phyloP scores from a whole-genome alignment of 345 rosid species.

The Ceriops zippeliana region DNA sequence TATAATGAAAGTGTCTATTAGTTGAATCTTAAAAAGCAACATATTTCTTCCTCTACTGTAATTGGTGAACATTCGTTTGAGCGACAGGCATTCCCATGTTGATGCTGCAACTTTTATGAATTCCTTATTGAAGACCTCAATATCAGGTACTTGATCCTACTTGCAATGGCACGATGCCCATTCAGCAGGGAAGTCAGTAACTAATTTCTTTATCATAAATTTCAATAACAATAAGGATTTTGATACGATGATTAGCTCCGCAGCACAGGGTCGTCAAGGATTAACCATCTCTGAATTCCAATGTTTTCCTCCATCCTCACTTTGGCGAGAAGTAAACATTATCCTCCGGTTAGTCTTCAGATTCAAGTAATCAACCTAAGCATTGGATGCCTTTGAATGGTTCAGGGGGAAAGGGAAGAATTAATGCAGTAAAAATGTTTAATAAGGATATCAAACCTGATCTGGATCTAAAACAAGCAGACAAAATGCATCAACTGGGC shows the following conservation, averaged over 20 bases:
- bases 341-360: slow-evolving; percentile 75
- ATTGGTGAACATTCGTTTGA: too few relatives aligned
- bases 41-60: too few relatives aligned
- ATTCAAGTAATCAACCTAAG: slow-evolving; percentile 85
- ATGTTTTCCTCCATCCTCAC: slow-evolving; percentile 40
- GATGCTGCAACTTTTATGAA: too few relatives aligned
- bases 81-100: too few relatives aligned
- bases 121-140: neutral
- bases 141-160: neutral
- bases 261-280: slow-evolving; percentile 36
- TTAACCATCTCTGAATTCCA: slow-evolving; percentile 68
- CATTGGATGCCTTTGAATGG: slow-evolving; percentile 12
- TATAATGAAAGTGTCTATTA: too few relatives aligned
- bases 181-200: neutral
- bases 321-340: slow-evolving; percentile 39
- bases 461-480: slow-evolving; percentile 73
- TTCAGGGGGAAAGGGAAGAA: neutral
- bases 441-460: slow-evolving; percentile 44
- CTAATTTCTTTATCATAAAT: neutral
- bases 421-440: neutral
- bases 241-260: neutral
- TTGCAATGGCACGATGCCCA: neutral
- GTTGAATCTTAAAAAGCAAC: too few relatives aligned
- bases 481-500: slow-evolving; percentile 64
- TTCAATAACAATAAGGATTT: slow-evolving; percentile 6